Conservation (phyloP, 371 early-diverging fungal genomes). For the Actinomucor elegans region DNA sequence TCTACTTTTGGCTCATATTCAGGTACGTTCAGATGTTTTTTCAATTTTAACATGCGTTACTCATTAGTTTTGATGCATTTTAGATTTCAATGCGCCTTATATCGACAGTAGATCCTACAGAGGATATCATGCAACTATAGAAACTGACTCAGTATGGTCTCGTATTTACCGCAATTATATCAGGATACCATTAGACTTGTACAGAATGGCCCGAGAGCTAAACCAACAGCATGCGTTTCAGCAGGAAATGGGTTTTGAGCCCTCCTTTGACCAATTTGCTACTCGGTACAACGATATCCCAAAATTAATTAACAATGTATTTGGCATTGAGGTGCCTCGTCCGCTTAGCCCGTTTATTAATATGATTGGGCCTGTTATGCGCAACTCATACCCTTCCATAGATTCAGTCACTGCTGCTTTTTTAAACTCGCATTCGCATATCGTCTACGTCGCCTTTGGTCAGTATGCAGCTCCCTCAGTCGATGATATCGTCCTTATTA, state of each 20-base stretch:
- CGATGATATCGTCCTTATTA: slow-evolving; percentile 12
- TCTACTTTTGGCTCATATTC: neutral
- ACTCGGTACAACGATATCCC: neutral
- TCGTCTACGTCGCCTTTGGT: slow-evolving; percentile 40
- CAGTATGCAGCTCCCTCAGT: slow-evolving; percentile 10
- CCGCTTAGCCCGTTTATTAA: slow-evolving; percentile 26
- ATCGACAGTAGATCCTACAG: slow-evolving; percentile 10
- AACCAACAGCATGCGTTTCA: neutral
- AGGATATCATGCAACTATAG: slow-evolving; percentile 6
- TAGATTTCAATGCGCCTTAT: slow-evolving; percentile 23
- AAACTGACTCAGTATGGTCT: neutral
- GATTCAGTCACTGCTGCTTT: too few species aligned
- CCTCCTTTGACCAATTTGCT: neutral
- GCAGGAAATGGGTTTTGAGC: neutral
- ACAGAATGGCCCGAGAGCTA: neutral
- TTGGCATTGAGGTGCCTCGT: slow-evolving; percentile 30
- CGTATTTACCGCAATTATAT: neutral
- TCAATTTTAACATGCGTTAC: too few species aligned
- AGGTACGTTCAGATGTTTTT: too few species aligned
- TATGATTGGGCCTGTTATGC: slow-evolving; percentile 29
- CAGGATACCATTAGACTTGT: neutral
- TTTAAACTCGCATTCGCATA: slow-evolving; percentile 13
- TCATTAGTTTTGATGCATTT: too few species aligned
- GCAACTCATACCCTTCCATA: slow-evolving; percentile 16
- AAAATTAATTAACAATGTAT: slow-evolving; percentile 24